These are phyloP conservation scores for Globisporangium lucens DNA, from an alignment of 352 stramenopile genomes.

Conservation along the genomic window DNA sequence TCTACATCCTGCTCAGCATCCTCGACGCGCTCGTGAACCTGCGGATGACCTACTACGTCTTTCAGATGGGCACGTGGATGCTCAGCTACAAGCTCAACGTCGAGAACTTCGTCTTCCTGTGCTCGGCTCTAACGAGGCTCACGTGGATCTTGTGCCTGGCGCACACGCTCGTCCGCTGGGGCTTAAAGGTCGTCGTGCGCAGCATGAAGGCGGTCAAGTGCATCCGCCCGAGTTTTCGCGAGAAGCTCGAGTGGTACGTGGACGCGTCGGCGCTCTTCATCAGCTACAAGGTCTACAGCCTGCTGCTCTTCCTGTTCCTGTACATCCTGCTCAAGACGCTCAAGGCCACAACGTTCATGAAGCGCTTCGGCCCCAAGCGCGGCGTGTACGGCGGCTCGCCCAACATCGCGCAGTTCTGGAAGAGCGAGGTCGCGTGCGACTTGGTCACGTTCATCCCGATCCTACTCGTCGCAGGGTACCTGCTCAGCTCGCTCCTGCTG, in stretches of 20 bases:
- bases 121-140: no score
- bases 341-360: slow-evolving; percentile 38
- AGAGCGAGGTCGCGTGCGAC: slow-evolving; percentile 50
- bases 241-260: slow-evolving; percentile 18
- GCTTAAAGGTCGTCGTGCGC: no score
- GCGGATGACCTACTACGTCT: no score
- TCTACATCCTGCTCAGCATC: no score
- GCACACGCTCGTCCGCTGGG: not conserved
- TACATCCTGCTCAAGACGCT: slow-evolving; percentile 1
- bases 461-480: not conserved
- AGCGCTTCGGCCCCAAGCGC: slow-evolving; percentile 12
- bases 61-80: no score
- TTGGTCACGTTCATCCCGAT: slow-evolving; percentile 22
- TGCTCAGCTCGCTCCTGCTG: not conserved
- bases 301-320: slow-evolving; percentile 21
- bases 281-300: slow-evolving; percentile 34
- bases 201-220: slow-evolving; percentile 20
- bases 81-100: no score
- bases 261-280: slow-evolving; percentile 21
- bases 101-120: no score
- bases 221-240: not conserved
- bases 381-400: slow-evolving; percentile 31
- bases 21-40: no score
- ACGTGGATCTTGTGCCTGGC: not conserved
- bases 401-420: slow-evolving; percentile 39